Conservation (phyloP, 257 asterid species). For the Solanum dulcamara region DNA sequence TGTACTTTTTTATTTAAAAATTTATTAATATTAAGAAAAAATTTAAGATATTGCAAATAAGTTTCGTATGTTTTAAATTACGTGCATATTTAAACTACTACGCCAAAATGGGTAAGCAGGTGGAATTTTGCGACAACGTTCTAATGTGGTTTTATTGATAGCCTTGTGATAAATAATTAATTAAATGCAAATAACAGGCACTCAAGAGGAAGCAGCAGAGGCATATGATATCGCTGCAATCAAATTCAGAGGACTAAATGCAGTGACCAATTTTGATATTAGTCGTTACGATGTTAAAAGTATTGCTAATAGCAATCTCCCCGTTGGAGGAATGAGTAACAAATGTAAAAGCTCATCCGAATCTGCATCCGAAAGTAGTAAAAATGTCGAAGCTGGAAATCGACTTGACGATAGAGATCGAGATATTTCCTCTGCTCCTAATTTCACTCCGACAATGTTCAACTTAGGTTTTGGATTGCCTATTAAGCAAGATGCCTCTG, state of each 20-base stretch:
- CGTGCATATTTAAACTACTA: background rate
- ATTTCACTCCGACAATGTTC: conserved; percentile 5
- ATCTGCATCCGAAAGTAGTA: conserved; percentile 17
- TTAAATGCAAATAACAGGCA: conserved; percentile 20
- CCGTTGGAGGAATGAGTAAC: conserved; percentile 42
- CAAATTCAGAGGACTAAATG: conserved; percentile 69
- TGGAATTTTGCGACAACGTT: background rate
- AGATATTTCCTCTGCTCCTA: conserved; percentile 13
- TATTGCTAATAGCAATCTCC: conserved; percentile 59
- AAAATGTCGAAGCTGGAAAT: conserved; percentile 3
- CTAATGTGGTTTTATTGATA: background rate
- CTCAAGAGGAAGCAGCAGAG: conserved; percentile 88
- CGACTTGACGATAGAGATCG: conserved; percentile 13
- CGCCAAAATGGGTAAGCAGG: background rate
- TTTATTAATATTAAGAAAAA: no score
- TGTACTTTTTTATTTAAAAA: no score
- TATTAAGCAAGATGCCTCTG: conserved; percentile 27
- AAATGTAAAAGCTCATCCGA: conserved; percentile 37
- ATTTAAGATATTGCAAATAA: no score
- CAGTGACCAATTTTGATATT: conserved; percentile 77
- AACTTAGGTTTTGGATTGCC: conserved; percentile 29
- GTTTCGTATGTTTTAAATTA: no score
- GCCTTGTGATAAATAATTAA: background rate
- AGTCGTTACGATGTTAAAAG: conserved; percentile 62
- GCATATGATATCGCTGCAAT: conserved; percentile 85